Conservation (phyloP, 768 basidiomycete genomes). For the Tremella fuciformis region DNA sequence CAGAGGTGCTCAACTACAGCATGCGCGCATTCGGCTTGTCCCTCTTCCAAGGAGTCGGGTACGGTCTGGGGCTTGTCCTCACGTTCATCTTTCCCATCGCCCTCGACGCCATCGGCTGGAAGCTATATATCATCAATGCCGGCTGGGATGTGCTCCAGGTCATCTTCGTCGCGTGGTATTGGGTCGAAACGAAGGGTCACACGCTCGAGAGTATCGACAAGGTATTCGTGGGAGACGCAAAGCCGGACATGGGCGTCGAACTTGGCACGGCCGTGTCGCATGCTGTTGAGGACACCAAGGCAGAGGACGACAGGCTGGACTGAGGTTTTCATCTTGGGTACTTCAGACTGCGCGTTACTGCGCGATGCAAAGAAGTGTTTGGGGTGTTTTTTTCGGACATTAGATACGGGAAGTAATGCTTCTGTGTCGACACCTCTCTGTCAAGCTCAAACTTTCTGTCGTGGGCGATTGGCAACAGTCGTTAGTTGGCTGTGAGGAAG, state of each 20-base stretch:
- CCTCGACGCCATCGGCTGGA: slow-evolving; percentile 30
- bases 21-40: slow-evolving; percentile 69
- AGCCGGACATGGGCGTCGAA: not conserved
- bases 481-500: too few relatives aligned
- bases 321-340: too few relatives aligned
- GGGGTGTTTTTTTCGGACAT: too few relatives aligned
- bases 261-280: too few relatives aligned
- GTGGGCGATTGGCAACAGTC: too few relatives aligned
- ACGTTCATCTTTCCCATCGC: slow-evolving; percentile 43
- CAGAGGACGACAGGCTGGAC: too few relatives aligned
- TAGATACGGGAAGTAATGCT: too few relatives aligned
- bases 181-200: slow-evolving; percentile 22
- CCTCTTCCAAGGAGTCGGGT: not conserved
- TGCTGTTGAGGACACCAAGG: too few relatives aligned
- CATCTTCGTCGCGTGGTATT: slow-evolving; percentile 16
- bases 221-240: slow-evolving; percentile 14
- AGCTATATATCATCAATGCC: slow-evolving; percentile 24
- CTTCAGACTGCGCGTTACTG: too few relatives aligned
- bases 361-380: too few relatives aligned
- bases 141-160: slow-evolving; percentile 17
- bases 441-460: too few relatives aligned
- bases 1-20: slow-evolving; percentile 54
- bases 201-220: slow-evolving; percentile 19
- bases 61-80: slow-evolving; percentile 21
- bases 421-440: too few relatives aligned